Evolutionary conservation across 1,284 basidiomycete genomes (phyloP), one percentile per base, ranked within the genome.

Genomic region (Tetrapyrgos nigripes): DNA sequence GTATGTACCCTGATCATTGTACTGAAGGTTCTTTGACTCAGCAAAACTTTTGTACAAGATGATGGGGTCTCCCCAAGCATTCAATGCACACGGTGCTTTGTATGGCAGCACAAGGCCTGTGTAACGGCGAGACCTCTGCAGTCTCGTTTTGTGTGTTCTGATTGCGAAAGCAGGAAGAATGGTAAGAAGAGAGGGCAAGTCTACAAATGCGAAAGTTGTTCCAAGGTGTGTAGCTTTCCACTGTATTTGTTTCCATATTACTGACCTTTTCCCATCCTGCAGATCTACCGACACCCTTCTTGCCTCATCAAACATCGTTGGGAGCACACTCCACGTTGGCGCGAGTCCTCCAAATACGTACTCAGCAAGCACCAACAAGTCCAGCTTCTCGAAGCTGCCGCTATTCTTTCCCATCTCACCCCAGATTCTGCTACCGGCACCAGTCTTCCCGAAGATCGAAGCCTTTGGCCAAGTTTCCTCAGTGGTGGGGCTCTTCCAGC

Each of bases 281-380:
- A 96, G 90, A 91, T 96, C 55, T 97, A 97, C 75, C 89, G 94
- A 50, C 96, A 98, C 72, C 96, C 95, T 3, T 94, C 91, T 21
- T 97, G 96, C 74, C 82, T 98, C 51, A 93, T 96, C 78, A 98
- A 98, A 77, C 96, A 98, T 70, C 91, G 96, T 37, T 98, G 96
- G 96, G 96, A 98, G 14, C 96, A 98, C 70, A 94, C 92, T 28
- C 93, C 94, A 37, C 95, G 98, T 71, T 99, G 97, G 97, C 92
- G 93, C 52, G 94, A 96, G 75, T 94, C 95, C 0, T 94, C 92
- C 66, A 96, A 97, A 75, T 91, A 97, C 69, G 87, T 96, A 57
- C 83, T 98, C 67, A 93, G 90, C 77, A 99, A 98, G 79, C 97
- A 99, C 73, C 96, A 98, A 71, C 97, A 98, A 70, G 97, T 98